A percentile compares a stretch with the other conserved stretches of the same genome.
Conservation (phyloP, 2,329 filamentous ascomycete species). For the Monosporascus sp. region DNA sequence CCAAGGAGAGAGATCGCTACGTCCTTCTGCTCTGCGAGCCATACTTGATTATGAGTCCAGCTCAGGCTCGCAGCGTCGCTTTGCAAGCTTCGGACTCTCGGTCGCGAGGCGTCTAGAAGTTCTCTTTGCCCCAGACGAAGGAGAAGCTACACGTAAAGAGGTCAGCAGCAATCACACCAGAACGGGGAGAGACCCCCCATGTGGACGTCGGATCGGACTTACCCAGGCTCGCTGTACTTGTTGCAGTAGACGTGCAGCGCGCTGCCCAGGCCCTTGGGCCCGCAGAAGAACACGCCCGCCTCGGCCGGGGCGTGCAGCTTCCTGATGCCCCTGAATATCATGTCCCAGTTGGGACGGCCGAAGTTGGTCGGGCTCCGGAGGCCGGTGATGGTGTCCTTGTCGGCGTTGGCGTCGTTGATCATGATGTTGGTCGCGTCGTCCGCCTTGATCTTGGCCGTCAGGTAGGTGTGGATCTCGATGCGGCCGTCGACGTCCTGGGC, state of each 20-base stretch:
- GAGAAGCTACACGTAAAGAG: constrained; percentile 43
- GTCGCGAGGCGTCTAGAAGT: constrained; percentile 47
- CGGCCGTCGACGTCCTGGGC: constrained; percentile 77
- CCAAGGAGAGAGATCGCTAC: no score
- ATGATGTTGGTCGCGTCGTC: constrained; percentile 88
- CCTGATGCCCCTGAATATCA: constrained; percentile 78
- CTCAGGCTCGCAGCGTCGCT: neutral
- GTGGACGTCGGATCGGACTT: constrained; percentile 33
- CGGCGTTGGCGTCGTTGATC: constrained; percentile 83
- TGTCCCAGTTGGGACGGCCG: constrained; percentile 83
- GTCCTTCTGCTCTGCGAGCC: neutral
- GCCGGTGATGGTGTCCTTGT: constrained; percentile 80
- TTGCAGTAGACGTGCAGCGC: constrained; percentile 79
- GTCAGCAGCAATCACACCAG: neutral
- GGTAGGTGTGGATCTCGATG: constrained; percentile 86
- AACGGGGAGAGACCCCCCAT: neutral
- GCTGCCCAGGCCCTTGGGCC: constrained; percentile 73
- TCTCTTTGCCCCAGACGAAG: constrained; percentile 66
- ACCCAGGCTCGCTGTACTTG: constrained; percentile 79
- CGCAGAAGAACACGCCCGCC: constrained; percentile 80
- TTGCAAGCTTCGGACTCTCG: constrained; percentile 25
- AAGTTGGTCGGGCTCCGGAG: constrained; percentile 80
- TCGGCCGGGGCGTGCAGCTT: constrained; percentile 71
- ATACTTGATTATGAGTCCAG: neutral
- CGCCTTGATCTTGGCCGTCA: constrained; percentile 80